These are phyloP conservation scores for Nevesoporus exiguus DNA, from an alignment of 768 basidiomycete species.

Conservation along the genomic window DNA sequence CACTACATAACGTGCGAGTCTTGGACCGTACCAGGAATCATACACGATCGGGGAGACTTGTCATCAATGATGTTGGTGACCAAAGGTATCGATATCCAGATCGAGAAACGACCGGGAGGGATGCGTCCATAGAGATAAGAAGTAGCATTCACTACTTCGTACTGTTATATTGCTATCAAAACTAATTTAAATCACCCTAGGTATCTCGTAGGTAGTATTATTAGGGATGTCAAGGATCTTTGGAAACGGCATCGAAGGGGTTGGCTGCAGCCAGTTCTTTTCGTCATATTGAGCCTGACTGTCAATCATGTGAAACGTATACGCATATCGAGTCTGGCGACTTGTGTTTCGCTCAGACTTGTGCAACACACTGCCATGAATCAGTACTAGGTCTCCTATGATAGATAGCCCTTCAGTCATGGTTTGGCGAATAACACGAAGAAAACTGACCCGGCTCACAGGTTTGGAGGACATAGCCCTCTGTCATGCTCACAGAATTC, in stretches of 20 bases:
- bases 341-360: slow-evolving; percentile 87
- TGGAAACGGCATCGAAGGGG: slow-evolving; percentile 76
- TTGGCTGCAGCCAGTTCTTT: slow-evolving; percentile 96
- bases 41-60: too few relatives aligned
- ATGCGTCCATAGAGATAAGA: background rate
- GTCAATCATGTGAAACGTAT: slow-evolving; percentile 96
- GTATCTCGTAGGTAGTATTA: background rate
- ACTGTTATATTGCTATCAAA: background rate
- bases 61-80: too few relatives aligned
- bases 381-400: slow-evolving; percentile 84
- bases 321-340: slow-evolving; percentile 79
- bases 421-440: background rate
- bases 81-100: too few relatives aligned
- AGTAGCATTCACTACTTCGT: background rate
- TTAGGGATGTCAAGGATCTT: slow-evolving; percentile 42
- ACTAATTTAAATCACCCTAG: background rate
- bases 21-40: too few relatives aligned
- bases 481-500: slow-evolving; percentile 14
- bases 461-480: slow-evolving; percentile 61
- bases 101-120: too few relatives aligned
- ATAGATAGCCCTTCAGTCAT: background rate
- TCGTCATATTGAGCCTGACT: slow-evolving; percentile 73
- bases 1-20: too few relatives aligned
- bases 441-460: slow-evolving; percentile 62
- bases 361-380: slow-evolving; percentile 91